These are phyloP conservation scores for Fomes fomentarius DNA, from an alignment of 1,284 basidiomycete genomes.

Conservation along the genomic window DNA sequence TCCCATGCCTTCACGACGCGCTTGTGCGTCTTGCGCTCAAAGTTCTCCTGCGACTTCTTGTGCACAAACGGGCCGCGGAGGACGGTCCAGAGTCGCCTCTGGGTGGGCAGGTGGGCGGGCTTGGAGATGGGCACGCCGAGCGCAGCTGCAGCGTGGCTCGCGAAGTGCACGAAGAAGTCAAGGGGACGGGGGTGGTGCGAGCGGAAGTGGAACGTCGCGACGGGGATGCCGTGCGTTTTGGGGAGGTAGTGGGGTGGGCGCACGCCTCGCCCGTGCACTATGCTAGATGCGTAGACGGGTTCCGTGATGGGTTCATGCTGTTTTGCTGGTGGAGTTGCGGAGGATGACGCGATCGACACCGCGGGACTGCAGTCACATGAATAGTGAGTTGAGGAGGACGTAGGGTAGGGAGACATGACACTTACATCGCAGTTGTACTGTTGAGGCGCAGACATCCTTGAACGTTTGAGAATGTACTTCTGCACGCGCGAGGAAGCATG, in stretches of 20 bases:
- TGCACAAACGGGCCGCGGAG: conserved; percentile 87
- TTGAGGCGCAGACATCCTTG: conserved; percentile 14
- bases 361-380: not conserved
- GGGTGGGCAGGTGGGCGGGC: conserved; percentile 73
- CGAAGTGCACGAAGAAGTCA: conserved; percentile 86
- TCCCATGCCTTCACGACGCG: conserved; percentile 92
- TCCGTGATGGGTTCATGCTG: conserved; percentile 12
- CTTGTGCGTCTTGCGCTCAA: conserved; percentile 84
- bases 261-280: conserved; percentile 63
- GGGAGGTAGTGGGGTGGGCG: conserved; percentile 58
- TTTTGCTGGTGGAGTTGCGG: not conserved
- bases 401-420: not conserved
- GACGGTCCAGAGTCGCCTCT: conserved; percentile 87
- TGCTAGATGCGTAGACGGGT: conserved; percentile 37
- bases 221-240: conserved; percentile 75
- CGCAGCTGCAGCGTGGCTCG: conserved; percentile 80
- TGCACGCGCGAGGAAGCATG: conserved; percentile 17
- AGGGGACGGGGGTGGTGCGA: conserved; percentile 74
- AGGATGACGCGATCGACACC: conserved; percentile 6
- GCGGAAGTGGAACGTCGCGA: conserved; percentile 84
- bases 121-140: conserved; percentile 84
- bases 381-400: not conserved
- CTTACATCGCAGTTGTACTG: conserved; percentile 13
- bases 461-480: conserved; percentile 4
- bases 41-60: conserved; percentile 97